Evolutionary conservation across 1,284 basidiomycete genomes (phyloP), one percentile per base, ranked within the genome.

Genomic region (Leccinum ponderosum): DNA sequence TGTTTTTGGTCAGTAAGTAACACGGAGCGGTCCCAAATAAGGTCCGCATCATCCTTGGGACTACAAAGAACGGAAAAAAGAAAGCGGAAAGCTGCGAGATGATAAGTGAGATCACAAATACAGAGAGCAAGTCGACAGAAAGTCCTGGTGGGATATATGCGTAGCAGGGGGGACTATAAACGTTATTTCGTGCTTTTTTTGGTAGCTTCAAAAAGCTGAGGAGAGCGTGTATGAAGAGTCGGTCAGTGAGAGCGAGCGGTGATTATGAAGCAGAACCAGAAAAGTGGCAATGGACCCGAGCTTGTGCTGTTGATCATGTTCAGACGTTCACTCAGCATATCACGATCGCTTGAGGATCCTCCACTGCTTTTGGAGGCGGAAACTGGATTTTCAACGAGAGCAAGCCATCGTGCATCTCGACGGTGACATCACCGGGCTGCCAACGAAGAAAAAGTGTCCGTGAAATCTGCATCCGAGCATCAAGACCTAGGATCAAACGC

Each of bases 361-460:
- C 72, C 29, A 57, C 58, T n/a, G 22, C 6, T 15, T 47, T 60
- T 11, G 66, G 77, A 22, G 72, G 69, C 9, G 82, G 81, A 62
- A 77, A 78, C 51, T 75, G 66, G 59, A 86, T 78, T 66, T 73
- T 80, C 65, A 86, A 67, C 25, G 75, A 76, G 35, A 86, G 76
- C 52, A 86, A 66, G 35, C 84, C 84, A 66, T 85, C 78, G 60
- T 77, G 74, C 75, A 87, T 76, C 53, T 74, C 71, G 44, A 79
- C 82, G 39, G 75, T 68, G 57, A 86, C 68, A 62, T 85, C 78
- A 64, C 78, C 72, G 64, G 76, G 71, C 84, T 86, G 60, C n/a
- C 39, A n/a, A 42, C 39, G 20, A 47, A 39, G 37, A 15, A 15
- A 39, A 39, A 3, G 39, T 42, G 35, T 58, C 35, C 51, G 58